Base-by-base conservation (phyloP, 768 basidiomycete genomes). In the Hygrophorus pudorinus region DNA sequence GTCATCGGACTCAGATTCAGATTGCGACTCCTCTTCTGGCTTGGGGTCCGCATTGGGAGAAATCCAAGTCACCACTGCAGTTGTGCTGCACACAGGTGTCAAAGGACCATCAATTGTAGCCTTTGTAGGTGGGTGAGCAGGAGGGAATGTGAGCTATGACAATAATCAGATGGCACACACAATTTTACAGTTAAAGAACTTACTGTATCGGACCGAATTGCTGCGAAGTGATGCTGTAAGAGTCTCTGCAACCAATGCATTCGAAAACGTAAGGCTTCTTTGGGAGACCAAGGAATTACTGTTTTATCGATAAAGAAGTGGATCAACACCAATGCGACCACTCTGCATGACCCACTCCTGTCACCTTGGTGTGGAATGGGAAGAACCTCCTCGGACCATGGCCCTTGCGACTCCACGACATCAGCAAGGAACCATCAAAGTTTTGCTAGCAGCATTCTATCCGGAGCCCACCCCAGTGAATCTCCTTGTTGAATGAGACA, bases 341-440 rank as follows among this genome's bases (percentile, higher is more conserved):
- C 37, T 10, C 50, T 56, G 44, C 56, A 56, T 24, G 51, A 53
- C 10, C 53, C 51, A 10, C 45, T 48, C 14, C 51, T 50, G 13
- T 12, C 5, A 3, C 48, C 50, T 41, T 56, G 55, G 10, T 24
- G 18, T 5, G 48, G 17, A 12, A 56, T 49, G 34, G 11, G 9
- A 7, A 46, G 44, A 13, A 2, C n/a, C 2, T 24, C 9, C 38
- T 45, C 31, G 37, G 12, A 21, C 7, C 33, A 37, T 16, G 29
- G 37, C 5, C 31, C 27, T 2, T 14, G 28, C 18, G 44, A 13
- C 7, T 33, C 16, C 5, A 18, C n/a, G 11, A 49, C 11, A 2
- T 41, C 46, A 4, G 29, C 34, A 16, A 56, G 48, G 13, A 53
- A 45, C 53, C 51, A 51, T 18, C 47, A 40, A 17, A 56, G 29